Base-by-base conservation (phyloP, 768 basidiomycete genomes). In the Hericium alpestre region DNA sequence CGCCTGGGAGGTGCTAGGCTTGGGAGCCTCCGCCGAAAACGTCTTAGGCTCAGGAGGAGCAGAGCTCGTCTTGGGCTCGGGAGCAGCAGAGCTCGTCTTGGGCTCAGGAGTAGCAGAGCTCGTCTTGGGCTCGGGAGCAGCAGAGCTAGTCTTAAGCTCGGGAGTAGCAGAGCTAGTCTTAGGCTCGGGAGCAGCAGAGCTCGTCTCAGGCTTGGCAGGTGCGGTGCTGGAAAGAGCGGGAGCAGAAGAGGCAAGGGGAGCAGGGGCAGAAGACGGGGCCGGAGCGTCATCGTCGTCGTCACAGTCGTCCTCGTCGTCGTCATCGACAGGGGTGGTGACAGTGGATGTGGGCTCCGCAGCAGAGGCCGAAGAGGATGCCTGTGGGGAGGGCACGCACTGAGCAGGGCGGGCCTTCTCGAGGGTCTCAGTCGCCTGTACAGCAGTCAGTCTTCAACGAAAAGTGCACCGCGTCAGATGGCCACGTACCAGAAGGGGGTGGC, bases 401-500 rank as follows among this genome's bases (percentile, higher is more conserved):
- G 79, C 60, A 27, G 78, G 76, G 58, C 79, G 80, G 59, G 69
- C 67, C 3, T 65, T 67, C 49, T 51, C 49, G 39, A 83, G 75
- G 54, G 70, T 78, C 71, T 85, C 74, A 52, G 65, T 77, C 11
- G 74, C 74, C 82, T 84, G 50, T 53, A 15, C 38, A 27, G 54
- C 37, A 58, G 18, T 20, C 18, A 41, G 43, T 51, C 12, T 51
- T 37, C 41, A 49, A 51, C 41, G 15, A 47, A 37, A 16, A n/a
- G 49, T 12, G 53, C 60, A 40, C 39, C 63, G 23, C 20, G 22
- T 38, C 22, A 50, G 51, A 49, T 20, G 38, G 46, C 11, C 1
- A 68, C 76, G 41, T 66, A 84, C 83, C 65, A 83, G 73, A 58
- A 87, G 72, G 58, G 87, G 83, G 67, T 82, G 82, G 75, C 88